phyloP scores from a whole-genome alignment of 2,329 filamentous ascomycete species.

The Cladosporium sp. region DNA sequence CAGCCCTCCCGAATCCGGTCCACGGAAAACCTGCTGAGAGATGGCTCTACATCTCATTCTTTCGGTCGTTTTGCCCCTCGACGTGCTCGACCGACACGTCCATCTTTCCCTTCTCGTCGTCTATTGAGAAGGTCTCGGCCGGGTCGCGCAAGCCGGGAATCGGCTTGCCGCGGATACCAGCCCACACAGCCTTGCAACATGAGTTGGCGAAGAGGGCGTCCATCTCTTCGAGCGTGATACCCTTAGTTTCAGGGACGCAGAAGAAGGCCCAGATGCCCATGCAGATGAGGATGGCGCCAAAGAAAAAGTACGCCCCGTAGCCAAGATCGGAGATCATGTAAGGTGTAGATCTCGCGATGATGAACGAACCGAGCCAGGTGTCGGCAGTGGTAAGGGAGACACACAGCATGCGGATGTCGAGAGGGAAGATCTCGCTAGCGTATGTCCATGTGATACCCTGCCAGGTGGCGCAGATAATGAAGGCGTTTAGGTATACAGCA shows the following conservation, averaged over 20 bases:
- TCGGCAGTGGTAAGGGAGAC: conserved; percentile 43
- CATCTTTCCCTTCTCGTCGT: conserved; percentile 16
- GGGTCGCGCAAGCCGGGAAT: neutral
- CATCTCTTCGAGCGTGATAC: conserved; percentile 34
- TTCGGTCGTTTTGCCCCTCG: conserved; percentile 6
- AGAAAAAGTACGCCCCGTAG: conserved; percentile 46
- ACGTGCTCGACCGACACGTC: conserved; percentile 15
- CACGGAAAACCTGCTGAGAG: conserved; percentile 14
- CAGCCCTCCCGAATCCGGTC: neutral
- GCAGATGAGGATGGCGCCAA: conserved; percentile 36
- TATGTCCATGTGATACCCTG: conserved; percentile 42
- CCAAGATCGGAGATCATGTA: conserved; percentile 37
- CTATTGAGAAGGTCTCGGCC: conserved; percentile 16
- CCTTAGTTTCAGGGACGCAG: conserved; percentile 72
- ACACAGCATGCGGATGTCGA: conserved; percentile 45
- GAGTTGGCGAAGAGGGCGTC: conserved; percentile 19
- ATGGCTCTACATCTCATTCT: conserved; percentile 16
- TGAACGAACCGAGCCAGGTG: conserved; percentile 45
- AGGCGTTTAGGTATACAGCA: conserved; percentile 58
- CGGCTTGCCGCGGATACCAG: conserved; percentile 17
- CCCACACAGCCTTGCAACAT: conserved; percentile 20
- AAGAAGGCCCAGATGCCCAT: conserved; percentile 53
- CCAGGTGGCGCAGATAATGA: conserved; percentile 54
- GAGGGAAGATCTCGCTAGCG: conserved; percentile 52
- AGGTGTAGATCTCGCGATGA: conserved; percentile 43